phyloP scores from a whole-genome alignment of 768 basidiomycete species.

The Mycena galericulata region DNA sequence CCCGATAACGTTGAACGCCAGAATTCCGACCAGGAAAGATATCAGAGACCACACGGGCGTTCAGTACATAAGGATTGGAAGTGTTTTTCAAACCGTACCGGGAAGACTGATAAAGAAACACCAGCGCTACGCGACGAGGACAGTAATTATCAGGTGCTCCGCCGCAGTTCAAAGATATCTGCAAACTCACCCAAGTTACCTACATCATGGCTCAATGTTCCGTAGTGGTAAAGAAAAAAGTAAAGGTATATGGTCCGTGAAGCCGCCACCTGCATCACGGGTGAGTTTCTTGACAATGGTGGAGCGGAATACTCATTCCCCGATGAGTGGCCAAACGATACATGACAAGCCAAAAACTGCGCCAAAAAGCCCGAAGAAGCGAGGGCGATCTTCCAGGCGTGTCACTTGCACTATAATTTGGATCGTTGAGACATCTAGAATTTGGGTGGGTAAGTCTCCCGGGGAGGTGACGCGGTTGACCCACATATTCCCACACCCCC shows the following conservation, averaged over 20 bases:
- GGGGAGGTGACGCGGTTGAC: neutral
- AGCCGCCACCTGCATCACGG: slow-evolving; percentile 35
- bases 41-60: too few species aligned
- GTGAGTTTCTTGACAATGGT: too few species aligned
- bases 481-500: slow-evolving; percentile 1
- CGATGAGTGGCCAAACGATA: slow-evolving; percentile 35
- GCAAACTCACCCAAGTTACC: neutral
- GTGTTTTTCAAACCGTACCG: too few species aligned
- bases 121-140: too few species aligned
- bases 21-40: too few species aligned
- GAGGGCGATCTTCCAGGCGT: slow-evolving; percentile 42
- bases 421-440: slow-evolving; percentile 13
- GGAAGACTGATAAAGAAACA: too few species aligned
- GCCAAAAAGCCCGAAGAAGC: slow-evolving; percentile 53
- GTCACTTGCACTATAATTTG: slow-evolving; percentile 39
- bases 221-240: neutral
- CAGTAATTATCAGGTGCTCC: too few species aligned
- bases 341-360: slow-evolving; percentile 26
- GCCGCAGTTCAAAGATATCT: too few species aligned
- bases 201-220: neutral
- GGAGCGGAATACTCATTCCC: slow-evolving; percentile 24
- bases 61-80: too few species aligned
- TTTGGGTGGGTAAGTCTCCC: neutral
- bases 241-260: slow-evolving; percentile 29
- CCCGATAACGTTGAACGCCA: too few species aligned